These are phyloP conservation scores for Malassezia arunalokei DNA, from an alignment of 1,284 basidiomycete species.

Conservation along the genomic window DNA sequence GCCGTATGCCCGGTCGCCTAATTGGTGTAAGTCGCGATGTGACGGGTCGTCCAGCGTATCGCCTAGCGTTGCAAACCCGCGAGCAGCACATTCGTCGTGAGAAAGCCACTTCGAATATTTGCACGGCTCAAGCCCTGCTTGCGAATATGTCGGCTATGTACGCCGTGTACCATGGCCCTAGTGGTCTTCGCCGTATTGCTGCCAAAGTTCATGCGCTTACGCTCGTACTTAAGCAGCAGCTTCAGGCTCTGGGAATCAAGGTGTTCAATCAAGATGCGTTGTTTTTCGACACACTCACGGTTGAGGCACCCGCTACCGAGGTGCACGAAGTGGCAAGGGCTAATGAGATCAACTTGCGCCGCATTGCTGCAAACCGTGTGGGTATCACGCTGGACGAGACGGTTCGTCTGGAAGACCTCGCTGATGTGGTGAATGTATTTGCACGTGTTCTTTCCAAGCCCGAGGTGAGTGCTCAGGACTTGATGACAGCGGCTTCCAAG, in stretches of 20 bases:
- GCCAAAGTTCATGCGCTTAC: constrained; percentile 81
- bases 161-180: constrained; percentile 84
- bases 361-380: constrained; percentile 62
- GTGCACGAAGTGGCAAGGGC: constrained; percentile 55
- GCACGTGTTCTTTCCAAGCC: constrained; percentile 49
- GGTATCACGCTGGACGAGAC: constrained; percentile 90
- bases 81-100: constrained; percentile 47
- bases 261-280: constrained; percentile 50
- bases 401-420: constrained; percentile 54
- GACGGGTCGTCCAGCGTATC: constrained; percentile 73
- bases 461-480: constrained; percentile 29
- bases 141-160: constrained; percentile 47
- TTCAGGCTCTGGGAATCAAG: constrained; percentile 63
- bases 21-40: constrained; percentile 80
- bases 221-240: constrained; percentile 59
- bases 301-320: constrained; percentile 59
- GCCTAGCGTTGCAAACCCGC: constrained; percentile 66
- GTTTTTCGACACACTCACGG: constrained; percentile 90
- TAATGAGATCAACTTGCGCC: constrained; percentile 76
- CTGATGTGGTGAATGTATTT: constrained; percentile 71
- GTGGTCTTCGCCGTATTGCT: constrained; percentile 72
- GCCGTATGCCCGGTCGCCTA: constrained; percentile 90
- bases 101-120: constrained; percentile 46
- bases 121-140: constrained; percentile 42
- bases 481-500: constrained; percentile 23